phyloP scores from a whole-genome alignment of 208 protist species.

The Porcisia hertigi region DNA sequence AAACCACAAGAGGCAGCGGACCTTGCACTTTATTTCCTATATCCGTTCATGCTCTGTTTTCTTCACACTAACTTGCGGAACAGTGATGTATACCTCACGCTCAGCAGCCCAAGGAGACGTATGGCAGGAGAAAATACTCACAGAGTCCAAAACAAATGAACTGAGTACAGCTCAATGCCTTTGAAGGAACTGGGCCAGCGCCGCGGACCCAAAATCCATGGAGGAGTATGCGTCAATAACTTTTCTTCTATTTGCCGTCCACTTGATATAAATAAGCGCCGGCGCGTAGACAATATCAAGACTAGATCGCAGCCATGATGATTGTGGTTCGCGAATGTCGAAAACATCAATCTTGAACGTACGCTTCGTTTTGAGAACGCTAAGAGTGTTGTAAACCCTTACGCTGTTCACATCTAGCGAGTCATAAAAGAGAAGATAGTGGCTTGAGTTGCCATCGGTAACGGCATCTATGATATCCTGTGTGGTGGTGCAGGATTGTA shows the following conservation, averaged over 20 bases:
- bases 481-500: slow-evolving; percentile 10
- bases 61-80: no score
- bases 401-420: slow-evolving; percentile 34
- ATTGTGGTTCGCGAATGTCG: slow-evolving; percentile 20
- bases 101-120: background rate
- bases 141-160: background rate
- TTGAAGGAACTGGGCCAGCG: slow-evolving; percentile 19
- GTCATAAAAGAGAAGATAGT: slow-evolving; percentile 37
- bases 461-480: slow-evolving; percentile 7
- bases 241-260: slow-evolving; percentile 11
- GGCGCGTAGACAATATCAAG: slow-evolving; percentile 28
- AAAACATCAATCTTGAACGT: slow-evolving; percentile 13
- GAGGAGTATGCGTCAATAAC: slow-evolving; percentile 9
- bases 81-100: background rate
- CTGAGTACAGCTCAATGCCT: slow-evolving; percentile 1
- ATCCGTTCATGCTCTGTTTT: no score
- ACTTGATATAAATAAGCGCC: slow-evolving; percentile 11
- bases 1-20: no score
- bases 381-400: slow-evolving; percentile 31
- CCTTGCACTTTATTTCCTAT: no score
- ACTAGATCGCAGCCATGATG: slow-evolving; percentile 21
- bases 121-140: background rate
- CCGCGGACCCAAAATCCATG: slow-evolving; percentile 19
- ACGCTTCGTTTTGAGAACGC: slow-evolving; percentile 1
- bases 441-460: slow-evolving; percentile 15